phyloP scores from a whole-genome alignment of 1,139 yeast species.

The Geotrichum restrictum region DNA sequence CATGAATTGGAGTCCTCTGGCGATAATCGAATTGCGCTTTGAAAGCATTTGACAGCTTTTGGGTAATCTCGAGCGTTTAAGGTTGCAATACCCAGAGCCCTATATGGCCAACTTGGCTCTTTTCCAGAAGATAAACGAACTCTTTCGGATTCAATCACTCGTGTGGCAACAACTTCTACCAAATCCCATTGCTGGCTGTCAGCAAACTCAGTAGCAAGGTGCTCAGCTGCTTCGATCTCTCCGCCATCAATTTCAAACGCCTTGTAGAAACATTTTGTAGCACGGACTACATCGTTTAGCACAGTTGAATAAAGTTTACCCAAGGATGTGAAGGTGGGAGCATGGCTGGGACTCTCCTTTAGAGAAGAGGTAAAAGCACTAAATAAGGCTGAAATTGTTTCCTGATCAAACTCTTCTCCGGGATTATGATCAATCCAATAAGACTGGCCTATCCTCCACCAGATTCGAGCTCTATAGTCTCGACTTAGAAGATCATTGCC shows the following conservation, averaged over 20 bases:
- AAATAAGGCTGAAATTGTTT: slow-evolving; percentile 41
- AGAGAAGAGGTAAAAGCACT: slow-evolving; percentile 58
- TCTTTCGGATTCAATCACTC: slow-evolving; percentile 55
- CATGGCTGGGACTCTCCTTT: slow-evolving; percentile 58
- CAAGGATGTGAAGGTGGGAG: slow-evolving; percentile 74
- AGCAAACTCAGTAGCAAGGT: slow-evolving; percentile 66
- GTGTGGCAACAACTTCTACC: slow-evolving; percentile 68
- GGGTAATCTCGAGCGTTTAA: slow-evolving; percentile 70
- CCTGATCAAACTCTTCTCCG: slow-evolving; percentile 31
- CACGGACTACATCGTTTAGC: slow-evolving; percentile 59
- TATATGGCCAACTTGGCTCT: slow-evolving; percentile 71
- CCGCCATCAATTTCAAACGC: slow-evolving; percentile 84
- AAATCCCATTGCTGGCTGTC: slow-evolving; percentile 73
- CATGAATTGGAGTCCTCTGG: slow-evolving; percentile 72
- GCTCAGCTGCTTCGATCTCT: slow-evolving; percentile 70
- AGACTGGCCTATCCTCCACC: slow-evolving; percentile 73
- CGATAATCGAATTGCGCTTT: slow-evolving; percentile 70
- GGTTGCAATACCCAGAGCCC: slow-evolving; percentile 77
- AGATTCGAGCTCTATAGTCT: slow-evolving; percentile 55
- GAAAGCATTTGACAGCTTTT: slow-evolving; percentile 85
- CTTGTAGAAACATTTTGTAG: slow-evolving; percentile 81
- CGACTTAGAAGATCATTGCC: slow-evolving; percentile 53
- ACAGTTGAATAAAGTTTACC: slow-evolving; percentile 65
- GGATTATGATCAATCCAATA: slow-evolving; percentile 37
- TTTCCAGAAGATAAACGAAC: slow-evolving; percentile 39